A percentile compares a stretch with the other conserved stretches of the same genome.
These are phyloP conservation scores for Fraxinus floribunda DNA, from an alignment of 305 asterid genomes.

Conservation along the genomic window DNA sequence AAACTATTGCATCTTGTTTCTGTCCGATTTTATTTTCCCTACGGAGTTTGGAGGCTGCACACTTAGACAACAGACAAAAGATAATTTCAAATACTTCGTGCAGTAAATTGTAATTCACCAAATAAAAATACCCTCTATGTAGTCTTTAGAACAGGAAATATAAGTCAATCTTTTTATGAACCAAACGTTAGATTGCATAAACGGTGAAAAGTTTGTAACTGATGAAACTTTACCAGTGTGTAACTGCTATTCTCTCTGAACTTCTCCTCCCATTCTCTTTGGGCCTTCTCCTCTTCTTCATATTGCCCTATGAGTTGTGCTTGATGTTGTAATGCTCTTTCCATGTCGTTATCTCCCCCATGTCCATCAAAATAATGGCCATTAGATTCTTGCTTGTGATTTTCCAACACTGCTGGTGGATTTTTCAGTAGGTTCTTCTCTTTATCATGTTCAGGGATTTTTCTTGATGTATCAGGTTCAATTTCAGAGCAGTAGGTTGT, in stretches of 20 bases:
- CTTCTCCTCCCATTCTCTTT: constrained; percentile 89
- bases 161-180: not conserved
- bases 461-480: constrained; percentile 28
- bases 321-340: constrained; percentile 66
- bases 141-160: not conserved
- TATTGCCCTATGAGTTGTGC: constrained; percentile 52
- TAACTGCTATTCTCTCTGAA: constrained; percentile 60
- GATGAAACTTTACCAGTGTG: constrained; percentile 49
- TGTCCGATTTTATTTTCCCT: not conserved
- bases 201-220: not conserved
- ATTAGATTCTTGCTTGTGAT: constrained; percentile 32
- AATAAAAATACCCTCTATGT: not conserved
- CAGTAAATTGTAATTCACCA: not conserved
- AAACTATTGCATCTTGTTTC: not conserved
- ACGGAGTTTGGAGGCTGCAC: not conserved
- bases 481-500: constrained; percentile 37
- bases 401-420: constrained; percentile 26
- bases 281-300: constrained; percentile 77
- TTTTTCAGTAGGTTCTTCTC: constrained; percentile 34
- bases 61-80: not conserved
- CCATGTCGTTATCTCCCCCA: constrained; percentile 47
- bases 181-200: constrained; percentile 6
- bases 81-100: not conserved
- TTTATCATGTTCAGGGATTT: constrained; percentile 36
- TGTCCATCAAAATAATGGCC: constrained; percentile 29